A percentile compares a stretch with the other conserved stretches of the same genome.
Conservation (phyloP, 2,329 filamentous ascomycete species). For the Ascochyta koolunga region DNA sequence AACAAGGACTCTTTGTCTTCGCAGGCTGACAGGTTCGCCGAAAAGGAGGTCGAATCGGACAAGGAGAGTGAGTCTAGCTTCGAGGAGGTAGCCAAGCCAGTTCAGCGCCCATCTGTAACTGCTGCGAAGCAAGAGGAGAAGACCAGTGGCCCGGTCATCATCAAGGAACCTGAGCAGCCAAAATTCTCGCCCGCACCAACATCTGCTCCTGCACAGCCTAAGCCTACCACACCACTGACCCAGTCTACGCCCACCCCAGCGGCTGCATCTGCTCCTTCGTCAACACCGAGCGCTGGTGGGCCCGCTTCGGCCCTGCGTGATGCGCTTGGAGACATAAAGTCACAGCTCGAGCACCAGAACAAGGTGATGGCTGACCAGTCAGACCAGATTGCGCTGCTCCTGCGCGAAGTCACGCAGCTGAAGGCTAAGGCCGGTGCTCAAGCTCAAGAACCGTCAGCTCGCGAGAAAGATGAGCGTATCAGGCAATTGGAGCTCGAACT, state of each 20-base stretch:
- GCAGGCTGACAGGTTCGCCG: conserved; percentile 85
- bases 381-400: conserved; percentile 73
- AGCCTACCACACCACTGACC: conserved; percentile 45
- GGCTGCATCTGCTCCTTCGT: conserved; percentile 47
- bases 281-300: conserved; percentile 48
- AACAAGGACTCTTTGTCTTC: conserved; percentile 86
- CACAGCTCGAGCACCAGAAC: conserved; percentile 76
- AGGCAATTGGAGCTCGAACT: conserved; percentile 50
- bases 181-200: conserved; percentile 49
- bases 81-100: conserved; percentile 80
- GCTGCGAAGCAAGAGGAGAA: conserved; percentile 50
- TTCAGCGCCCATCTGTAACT: conserved; percentile 61
- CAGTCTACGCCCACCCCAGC: conserved; percentile 48
- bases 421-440: conserved; percentile 72
- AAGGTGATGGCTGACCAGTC: conserved; percentile 78
- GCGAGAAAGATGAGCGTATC: conserved; percentile 51
- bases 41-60: conserved; percentile 67
- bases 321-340: conserved; percentile 77
- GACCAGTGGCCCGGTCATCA: conserved; percentile 40
- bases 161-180: conserved; percentile 53
- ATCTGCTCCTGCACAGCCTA: conserved; percentile 41
- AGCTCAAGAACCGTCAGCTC: conserved; percentile 33
- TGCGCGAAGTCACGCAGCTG: conserved; percentile 66
- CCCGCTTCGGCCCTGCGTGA: conserved; percentile 64
- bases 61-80: conserved; percentile 79